phyloP scores from a whole-genome alignment of 495 filamentous ascomycete genomes.

The Annulohypoxylon stygium region DNA sequence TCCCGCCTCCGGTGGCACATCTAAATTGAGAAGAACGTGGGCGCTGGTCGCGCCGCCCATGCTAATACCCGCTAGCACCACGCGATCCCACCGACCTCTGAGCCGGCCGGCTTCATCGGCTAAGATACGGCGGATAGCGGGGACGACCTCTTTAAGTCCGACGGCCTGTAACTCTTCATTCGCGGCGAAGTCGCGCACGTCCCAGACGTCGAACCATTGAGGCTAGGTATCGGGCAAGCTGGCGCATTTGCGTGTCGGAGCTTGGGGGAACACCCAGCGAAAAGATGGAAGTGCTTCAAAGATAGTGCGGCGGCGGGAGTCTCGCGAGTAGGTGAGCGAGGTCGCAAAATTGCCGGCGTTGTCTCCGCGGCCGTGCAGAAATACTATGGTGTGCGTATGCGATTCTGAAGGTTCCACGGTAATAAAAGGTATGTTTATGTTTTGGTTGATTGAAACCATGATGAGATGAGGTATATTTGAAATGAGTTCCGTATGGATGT shows the following conservation, averaged over 20 bases:
- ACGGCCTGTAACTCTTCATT: constrained; percentile 53
- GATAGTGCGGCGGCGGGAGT: constrained; percentile 50
- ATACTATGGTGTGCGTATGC: constrained; percentile 71
- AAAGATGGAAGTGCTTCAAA: constrained; percentile 53
- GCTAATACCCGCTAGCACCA: constrained; percentile 55
- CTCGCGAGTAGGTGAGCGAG: constrained; percentile 57
- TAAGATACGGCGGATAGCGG: constrained; percentile 41
- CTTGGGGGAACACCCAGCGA: constrained; percentile 65
- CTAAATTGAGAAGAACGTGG: constrained; percentile 57
- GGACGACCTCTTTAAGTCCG: constrained; percentile 53
- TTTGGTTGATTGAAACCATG: constrained; percentile 4
- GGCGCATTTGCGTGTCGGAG: constrained; percentile 57
- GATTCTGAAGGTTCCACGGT: constrained; percentile 36
- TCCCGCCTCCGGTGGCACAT: constrained; percentile 31
- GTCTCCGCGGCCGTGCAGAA: constrained; percentile 73
- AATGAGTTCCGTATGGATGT: too few relatives aligned
- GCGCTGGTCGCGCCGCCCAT: constrained; percentile 61
- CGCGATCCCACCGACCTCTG: constrained; percentile 51
- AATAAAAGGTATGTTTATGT: constrained; percentile 39
- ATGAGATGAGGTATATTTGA: not conserved
- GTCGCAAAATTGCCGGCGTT: constrained; percentile 63
- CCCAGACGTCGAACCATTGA: constrained; percentile 61
- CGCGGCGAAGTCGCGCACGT: constrained; percentile 49
- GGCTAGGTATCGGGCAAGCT: constrained; percentile 53
- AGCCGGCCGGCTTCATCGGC: constrained; percentile 47